These are phyloP conservation scores for Smallanthus sonchifolius DNA, from an alignment of 129 eudicot species.

Conservation along the genomic window DNA sequence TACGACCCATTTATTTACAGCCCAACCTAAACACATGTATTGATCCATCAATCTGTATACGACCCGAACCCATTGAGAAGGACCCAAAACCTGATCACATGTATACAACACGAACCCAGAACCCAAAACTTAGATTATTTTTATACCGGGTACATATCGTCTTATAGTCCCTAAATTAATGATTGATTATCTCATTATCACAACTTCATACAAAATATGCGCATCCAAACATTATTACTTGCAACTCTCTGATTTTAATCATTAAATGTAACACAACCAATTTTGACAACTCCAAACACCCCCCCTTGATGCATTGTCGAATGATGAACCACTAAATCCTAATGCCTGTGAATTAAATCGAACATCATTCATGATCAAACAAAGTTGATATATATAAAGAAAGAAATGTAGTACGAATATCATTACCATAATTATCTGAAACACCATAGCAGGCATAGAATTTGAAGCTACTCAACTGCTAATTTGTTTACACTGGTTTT, in stretches of 20 bases:
- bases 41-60: too few species aligned
- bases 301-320: not conserved
- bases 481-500: slow-evolving; percentile 5
- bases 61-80: too few species aligned
- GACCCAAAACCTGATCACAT: too few species aligned
- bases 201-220: too few species aligned
- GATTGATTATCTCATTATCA: not conserved
- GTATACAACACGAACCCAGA: too few species aligned
- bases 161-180: too few species aligned
- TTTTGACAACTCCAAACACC: not conserved
- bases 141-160: too few species aligned
- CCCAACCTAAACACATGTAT: too few species aligned
- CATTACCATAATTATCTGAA: not conserved
- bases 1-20: too few species aligned
- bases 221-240: not conserved
- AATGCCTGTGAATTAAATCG: not conserved
- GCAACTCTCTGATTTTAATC: not conserved
- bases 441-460: not conserved
- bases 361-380: not conserved
- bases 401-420: not conserved
- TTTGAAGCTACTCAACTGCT: slow-evolving; percentile 11
- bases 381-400: not conserved
- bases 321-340: not conserved
- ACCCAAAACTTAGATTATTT: too few species aligned
- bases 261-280: not conserved